A percentile compares a stretch with the other conserved stretches of the same genome.
phyloP scores from a whole-genome alignment of 192 early-diverging fungal genomes.

The Spizellomyces sp. region DNA sequence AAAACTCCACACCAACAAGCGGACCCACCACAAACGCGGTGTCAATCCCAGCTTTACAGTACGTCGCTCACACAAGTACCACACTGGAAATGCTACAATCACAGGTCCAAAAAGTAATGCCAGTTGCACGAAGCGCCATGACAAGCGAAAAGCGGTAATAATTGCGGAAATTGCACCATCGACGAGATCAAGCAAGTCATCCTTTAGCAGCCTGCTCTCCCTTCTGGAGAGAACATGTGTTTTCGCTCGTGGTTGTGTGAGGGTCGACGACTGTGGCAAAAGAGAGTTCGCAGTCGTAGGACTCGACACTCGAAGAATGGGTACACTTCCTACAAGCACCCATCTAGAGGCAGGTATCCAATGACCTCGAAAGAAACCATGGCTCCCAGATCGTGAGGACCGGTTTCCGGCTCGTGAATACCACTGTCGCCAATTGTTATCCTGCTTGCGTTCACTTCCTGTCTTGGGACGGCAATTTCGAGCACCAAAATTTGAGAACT shows the following conservation, averaged over 20 bases:
- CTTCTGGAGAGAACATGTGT: neutral
- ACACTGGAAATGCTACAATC: slow-evolving; percentile 29
- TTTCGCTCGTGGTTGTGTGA: neutral
- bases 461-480: too few relatives aligned
- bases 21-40: slow-evolving; percentile 81
- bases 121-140: slow-evolving; percentile 25
- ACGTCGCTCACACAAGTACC: slow-evolving; percentile 22
- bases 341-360: neutral
- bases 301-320: slow-evolving; percentile 5
- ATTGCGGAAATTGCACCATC: neutral
- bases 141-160: slow-evolving; percentile 3
- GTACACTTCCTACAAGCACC: slow-evolving; percentile 12
- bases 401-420: too few relatives aligned
- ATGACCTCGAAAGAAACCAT: too few relatives aligned
- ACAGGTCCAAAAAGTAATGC: slow-evolving; percentile 33
- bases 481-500: too few relatives aligned
- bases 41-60: slow-evolving; percentile 1
- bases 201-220: neutral
- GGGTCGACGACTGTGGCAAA: neutral
- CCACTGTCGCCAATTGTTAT: too few relatives aligned
- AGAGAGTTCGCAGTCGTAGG: neutral
- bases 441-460: too few relatives aligned
- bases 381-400: too few relatives aligned
- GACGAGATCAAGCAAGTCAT: neutral
- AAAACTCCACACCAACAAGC: slow-evolving; percentile 74